Conservation (phyloP, 768 basidiomycete species). For the Kwoniella pini region DNA sequence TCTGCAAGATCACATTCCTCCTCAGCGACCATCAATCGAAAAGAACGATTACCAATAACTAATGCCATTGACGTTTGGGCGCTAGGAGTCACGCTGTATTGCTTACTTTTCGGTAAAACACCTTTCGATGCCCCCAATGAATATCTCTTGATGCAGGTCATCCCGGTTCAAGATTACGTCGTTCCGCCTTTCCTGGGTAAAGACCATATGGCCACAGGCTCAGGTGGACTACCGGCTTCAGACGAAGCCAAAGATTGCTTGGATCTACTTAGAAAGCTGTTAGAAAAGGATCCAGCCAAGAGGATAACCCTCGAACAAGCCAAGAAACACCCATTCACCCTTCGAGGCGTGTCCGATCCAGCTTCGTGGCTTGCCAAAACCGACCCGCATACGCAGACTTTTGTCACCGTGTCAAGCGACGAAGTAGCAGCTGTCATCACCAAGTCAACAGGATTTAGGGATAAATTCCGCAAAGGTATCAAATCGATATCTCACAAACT, state of each 20-base stretch:
- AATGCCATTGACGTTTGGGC: conserved; percentile 98
- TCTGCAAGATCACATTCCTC: conserved; percentile 35
- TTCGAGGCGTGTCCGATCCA: conserved; percentile 65
- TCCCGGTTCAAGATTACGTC: conserved; percentile 73
- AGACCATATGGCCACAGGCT: conserved; percentile 63
- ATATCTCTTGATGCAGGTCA: conserved; percentile 73
- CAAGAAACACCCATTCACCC: conserved; percentile 62
- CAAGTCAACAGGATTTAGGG: conserved; percentile 41
- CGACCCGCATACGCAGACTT: conserved; percentile 59
- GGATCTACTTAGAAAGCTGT: conserved; percentile 68
- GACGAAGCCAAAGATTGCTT: conserved; percentile 66
- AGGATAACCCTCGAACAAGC: conserved; percentile 78
- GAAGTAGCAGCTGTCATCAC: conserved; percentile 68
- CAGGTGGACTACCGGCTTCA: conserved; percentile 59
- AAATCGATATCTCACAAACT: conserved; percentile 43
- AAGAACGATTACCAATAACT: conserved; percentile 63
- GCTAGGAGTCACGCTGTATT: conserved; percentile 91
- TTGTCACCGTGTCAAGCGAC: conserved; percentile 67
- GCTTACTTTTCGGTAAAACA: conserved; percentile 81
- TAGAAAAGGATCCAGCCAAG: conserved; percentile 74
- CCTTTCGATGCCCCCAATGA: conserved; percentile 75
- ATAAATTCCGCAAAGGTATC: conserved; percentile 50
- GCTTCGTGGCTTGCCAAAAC: conserved; percentile 71
- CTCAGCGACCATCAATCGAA: conserved; percentile 23
- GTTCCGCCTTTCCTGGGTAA: conserved; percentile 70